Conservation (phyloP, 768 basidiomycete genomes). For the Fomitopsis serialis region DNA sequence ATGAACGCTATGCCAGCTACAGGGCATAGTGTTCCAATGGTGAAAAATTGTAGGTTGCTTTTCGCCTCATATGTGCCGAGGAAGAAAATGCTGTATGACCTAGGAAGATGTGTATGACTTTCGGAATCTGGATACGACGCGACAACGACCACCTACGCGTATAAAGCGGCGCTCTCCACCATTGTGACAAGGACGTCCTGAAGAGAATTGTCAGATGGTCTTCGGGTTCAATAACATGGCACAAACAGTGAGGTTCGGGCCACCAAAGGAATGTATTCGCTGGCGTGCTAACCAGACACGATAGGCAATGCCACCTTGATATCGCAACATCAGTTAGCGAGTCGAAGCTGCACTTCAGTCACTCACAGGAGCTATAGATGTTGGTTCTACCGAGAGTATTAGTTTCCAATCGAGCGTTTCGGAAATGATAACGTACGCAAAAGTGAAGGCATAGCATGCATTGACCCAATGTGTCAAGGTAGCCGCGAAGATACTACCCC, state of each 20-base stretch:
- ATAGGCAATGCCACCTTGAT: neutral
- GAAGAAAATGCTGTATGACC: neutral
- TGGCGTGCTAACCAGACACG: neutral
- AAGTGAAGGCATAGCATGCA: neutral
- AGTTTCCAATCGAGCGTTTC: neutral
- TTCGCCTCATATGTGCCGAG: neutral
- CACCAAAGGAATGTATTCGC: neutral
- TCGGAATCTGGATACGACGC: neutral
- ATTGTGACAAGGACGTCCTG: neutral
- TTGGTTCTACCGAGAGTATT: neutral
- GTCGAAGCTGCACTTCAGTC: neutral
- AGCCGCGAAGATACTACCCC: neutral
- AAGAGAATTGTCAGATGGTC: neutral
- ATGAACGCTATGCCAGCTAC: slow-evolving; percentile 1
- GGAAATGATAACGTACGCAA: neutral
- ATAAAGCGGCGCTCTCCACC: neutral
- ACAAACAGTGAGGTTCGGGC: neutral
- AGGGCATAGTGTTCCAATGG: neutral
- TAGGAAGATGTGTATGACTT: neutral
- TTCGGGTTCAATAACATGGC: neutral
- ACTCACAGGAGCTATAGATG: neutral
- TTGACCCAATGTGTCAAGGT: neutral
- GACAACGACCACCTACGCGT: neutral
- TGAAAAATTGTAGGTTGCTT: neutral
- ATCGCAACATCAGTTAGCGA: no score